Evolutionary conservation across 2,329 filamentous ascomycete genomes (phyloP).

Genomic region (Verticillium zaregamsianum): DNA sequence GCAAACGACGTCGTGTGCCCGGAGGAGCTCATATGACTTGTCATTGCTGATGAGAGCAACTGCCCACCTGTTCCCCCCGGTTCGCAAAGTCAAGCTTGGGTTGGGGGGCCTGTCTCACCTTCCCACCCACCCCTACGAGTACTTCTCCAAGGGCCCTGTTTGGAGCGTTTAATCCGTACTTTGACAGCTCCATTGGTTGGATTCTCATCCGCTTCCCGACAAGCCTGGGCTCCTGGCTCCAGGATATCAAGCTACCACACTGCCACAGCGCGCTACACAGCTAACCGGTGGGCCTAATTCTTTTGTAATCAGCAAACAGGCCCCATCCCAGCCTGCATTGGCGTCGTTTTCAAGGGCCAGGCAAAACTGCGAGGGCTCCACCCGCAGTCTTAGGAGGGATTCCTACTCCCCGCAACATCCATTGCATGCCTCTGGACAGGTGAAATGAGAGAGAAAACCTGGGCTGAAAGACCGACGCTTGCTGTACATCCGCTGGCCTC

Average conservation of each 20-base stretch:
- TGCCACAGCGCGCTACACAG: background rate
- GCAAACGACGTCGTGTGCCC: background rate
- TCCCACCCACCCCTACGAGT: background rate
- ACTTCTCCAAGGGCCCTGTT: background rate
- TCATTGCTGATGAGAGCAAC: background rate
- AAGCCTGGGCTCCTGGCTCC: background rate
- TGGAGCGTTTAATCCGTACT: background rate
- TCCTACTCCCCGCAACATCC: background rate
- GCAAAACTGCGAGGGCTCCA: background rate
- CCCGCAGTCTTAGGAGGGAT: background rate
- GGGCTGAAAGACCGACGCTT: background rate
- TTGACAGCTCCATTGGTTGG: background rate
- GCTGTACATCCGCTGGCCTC: background rate
- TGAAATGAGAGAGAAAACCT: background rate
- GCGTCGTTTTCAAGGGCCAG: background rate
- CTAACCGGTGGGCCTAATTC: background rate
- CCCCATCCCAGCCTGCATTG: background rate
- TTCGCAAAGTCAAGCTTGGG: background rate
- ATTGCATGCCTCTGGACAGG: background rate
- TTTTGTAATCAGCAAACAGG: background rate
- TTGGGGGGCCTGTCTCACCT: background rate
- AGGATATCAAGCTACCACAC: background rate
- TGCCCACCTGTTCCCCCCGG: background rate
- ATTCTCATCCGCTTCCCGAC: background rate
- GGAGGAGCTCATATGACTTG: background rate